Base-by-base conservation (phyloP, 805 yeast genomes). In the Hanseniaspora singularis region DNA sequence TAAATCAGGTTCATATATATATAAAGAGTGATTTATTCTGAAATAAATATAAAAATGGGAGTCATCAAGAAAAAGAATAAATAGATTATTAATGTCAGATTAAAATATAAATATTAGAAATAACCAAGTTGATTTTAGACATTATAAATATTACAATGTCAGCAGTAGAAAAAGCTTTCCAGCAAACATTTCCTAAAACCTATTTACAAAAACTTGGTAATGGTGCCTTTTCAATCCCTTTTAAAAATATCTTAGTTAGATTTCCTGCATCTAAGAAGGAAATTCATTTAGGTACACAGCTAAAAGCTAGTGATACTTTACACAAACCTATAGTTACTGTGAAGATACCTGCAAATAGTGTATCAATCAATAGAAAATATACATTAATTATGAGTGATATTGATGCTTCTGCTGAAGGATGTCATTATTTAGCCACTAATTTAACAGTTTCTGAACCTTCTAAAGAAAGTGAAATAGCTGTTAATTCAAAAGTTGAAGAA, bases 401-500 rank as follows among this genome's bases (percentile, higher is more conserved):
- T 4, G 48, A 44, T 37, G 48, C 48, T 3, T 44, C 48, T 15
- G 48, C 48, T 18, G 48, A 44, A 31, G 48, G 48, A 2, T 44
- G 48, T 16, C 48, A 44, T 10, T 44, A 44, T 22, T 10, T 44
- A n/a, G 27, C 40, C 3, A 34, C 39, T 4, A 31, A 37, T 23
- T 26, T 44, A 12, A 23, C 27, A 12, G 23, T 37, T 3, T 33
- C 23, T n/a, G 14, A 7, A 12, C 26, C 38, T 19, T 20, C 38
- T 11, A 8, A 5, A 8, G 12, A 19, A 24, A 24, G 10, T 7
- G 27, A 24, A 24, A 24, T n/a, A n/a, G n/a, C n/a, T n/a, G n/a
- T n/a, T n/a, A n/a, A n/a, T n/a, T n/a, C n/a, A n/a, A 11, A 26
- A 26, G 28, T 26, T 26, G 28, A 26, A 11, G 28, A 26, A 26